Conservation (phyloP, 2,329 filamentous ascomycete species). For the Neonectria punicea region DNA sequence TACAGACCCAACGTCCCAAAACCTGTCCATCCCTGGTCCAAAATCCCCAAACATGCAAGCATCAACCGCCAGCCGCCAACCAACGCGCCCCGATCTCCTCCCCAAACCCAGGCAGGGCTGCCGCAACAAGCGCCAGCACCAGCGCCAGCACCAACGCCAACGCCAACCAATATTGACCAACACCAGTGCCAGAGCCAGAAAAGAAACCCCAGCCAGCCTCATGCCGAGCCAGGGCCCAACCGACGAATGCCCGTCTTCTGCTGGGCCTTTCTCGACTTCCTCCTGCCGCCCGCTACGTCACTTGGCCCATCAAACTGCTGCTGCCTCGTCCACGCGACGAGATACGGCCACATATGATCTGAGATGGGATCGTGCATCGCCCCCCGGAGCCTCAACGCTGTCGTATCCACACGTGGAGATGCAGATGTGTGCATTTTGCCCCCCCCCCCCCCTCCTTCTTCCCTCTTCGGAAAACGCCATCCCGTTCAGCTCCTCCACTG, state of each 20-base stretch:
- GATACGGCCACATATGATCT: slow-evolving; percentile 15
- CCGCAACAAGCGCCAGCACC: slow-evolving; percentile 22
- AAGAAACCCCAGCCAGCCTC: slow-evolving; percentile 19
- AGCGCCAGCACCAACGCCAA: slow-evolving; percentile 8
- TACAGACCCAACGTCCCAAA: not conserved
- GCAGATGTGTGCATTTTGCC: slow-evolving; percentile 3
- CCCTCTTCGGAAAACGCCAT: slow-evolving; percentile 14
- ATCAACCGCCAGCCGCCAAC: slow-evolving; percentile 18
- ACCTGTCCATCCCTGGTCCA: not conserved
- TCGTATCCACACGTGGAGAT: slow-evolving; percentile 25
- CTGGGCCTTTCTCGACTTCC: slow-evolving; percentile 18
- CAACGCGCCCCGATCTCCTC: slow-evolving; percentile 10
- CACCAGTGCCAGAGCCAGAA: not conserved
- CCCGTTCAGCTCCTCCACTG: slow-evolving; percentile 22
- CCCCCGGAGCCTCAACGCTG: slow-evolving; percentile 25
- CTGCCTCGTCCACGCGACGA: slow-evolving; percentile 1
- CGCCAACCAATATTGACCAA: slow-evolving; percentile 5
- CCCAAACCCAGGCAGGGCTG: not conserved
- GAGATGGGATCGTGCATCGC: slow-evolving; percentile 16
- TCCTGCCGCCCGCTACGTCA: slow-evolving; percentile 21
- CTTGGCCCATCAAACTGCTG: not conserved
- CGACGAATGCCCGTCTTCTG: slow-evolving; percentile 3
- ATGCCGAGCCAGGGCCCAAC: slow-evolving; percentile 2
- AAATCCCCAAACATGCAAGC: not conserved
- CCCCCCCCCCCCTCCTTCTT: not conserved